Conservation (phyloP, 2,329 filamentous ascomycete genomes). For the Trichoderma citrinoviride region DNA sequence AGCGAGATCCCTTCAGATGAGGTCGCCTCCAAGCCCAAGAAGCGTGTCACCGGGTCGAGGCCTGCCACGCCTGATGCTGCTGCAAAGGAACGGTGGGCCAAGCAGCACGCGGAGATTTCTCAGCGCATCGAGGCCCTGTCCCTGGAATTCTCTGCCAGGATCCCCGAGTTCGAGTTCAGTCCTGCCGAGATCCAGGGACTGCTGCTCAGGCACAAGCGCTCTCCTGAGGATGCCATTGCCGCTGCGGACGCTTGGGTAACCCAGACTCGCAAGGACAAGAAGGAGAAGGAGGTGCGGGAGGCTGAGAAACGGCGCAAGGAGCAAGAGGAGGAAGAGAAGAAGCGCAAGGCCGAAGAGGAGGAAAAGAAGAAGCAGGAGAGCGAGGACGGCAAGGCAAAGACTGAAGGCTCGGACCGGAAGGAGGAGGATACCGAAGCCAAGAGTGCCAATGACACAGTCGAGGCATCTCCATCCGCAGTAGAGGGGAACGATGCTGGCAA, state of each 20-base stretch:
- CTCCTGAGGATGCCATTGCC: constrained; percentile 48
- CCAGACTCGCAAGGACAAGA: constrained; percentile 49
- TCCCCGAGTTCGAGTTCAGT: constrained; percentile 57
- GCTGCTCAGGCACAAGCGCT: constrained; percentile 55
- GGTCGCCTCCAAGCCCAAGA: constrained; percentile 3
- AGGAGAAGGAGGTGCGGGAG: constrained; percentile 44
- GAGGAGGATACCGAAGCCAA: constrained; percentile 19
- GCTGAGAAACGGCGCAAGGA: constrained; percentile 42
- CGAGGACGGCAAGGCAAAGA: constrained; percentile 25
- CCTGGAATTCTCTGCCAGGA: constrained; percentile 45
- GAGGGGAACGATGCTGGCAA: not conserved
- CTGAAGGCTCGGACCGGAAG: constrained; percentile 27
- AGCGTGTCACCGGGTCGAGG: constrained; percentile 22
- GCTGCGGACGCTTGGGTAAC: constrained; percentile 49
- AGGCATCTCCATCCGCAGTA: not conserved
- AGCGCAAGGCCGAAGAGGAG: constrained; percentile 34
- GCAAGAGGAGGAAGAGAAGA: constrained; percentile 33
- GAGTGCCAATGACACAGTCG: not conserved
- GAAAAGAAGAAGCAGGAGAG: constrained; percentile 32
- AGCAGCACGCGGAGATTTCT: constrained; percentile 36
- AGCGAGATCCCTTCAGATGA: constrained; percentile 26
- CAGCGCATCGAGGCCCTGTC: constrained; percentile 48
- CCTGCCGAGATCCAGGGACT: constrained; percentile 61
- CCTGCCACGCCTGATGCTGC: constrained; percentile 32
- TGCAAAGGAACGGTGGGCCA: constrained; percentile 31